These are phyloP conservation scores for Vitis hybrid DNA, from an alignment of 177 flowering plant genomes.

Conservation along the genomic window DNA sequence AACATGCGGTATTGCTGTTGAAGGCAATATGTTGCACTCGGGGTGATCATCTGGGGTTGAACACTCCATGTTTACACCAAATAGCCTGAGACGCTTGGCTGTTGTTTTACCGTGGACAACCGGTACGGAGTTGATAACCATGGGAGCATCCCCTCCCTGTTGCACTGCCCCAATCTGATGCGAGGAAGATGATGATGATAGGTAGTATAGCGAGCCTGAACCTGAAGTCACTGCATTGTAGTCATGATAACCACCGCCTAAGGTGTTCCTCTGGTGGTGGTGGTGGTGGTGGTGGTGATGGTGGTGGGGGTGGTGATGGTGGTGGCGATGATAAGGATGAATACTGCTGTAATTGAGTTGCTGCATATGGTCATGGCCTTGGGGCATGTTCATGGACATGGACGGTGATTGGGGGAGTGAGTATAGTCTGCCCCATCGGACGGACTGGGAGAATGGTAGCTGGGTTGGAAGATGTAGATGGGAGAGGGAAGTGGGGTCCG, in stretches of 20 bases:
- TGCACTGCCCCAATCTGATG: conserved; percentile 4
- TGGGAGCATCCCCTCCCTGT: conserved; percentile 15
- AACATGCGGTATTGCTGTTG: neutral
- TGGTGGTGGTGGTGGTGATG: conserved; percentile 11
- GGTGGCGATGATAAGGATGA: neutral
- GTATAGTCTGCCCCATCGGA: neutral
- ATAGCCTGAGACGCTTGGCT: conserved; percentile 69
- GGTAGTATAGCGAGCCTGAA: conserved; percentile 31
- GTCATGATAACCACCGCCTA: conserved; percentile 10
- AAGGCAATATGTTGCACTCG: neutral
- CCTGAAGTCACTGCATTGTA: conserved; percentile 21
- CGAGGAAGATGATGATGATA: conserved; percentile 17
- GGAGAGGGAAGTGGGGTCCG: conserved; percentile 8
- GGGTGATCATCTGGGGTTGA: conserved; percentile 5
- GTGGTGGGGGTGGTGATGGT: neutral
- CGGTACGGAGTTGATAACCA: conserved; percentile 69
- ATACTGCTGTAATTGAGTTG: neutral
- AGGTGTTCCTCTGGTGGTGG: neutral
- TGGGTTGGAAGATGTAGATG: neutral
- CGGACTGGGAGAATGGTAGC: neutral
- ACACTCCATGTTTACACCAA: conserved; percentile 90
- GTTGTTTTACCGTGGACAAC: conserved; percentile 62
- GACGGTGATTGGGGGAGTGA: neutral
- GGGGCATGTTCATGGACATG: neutral
- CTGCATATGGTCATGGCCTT: neutral